Evolutionary conservation across 805 yeast species (phyloP).

Genomic region (Helenozyma rhizophorensis): DNA sequence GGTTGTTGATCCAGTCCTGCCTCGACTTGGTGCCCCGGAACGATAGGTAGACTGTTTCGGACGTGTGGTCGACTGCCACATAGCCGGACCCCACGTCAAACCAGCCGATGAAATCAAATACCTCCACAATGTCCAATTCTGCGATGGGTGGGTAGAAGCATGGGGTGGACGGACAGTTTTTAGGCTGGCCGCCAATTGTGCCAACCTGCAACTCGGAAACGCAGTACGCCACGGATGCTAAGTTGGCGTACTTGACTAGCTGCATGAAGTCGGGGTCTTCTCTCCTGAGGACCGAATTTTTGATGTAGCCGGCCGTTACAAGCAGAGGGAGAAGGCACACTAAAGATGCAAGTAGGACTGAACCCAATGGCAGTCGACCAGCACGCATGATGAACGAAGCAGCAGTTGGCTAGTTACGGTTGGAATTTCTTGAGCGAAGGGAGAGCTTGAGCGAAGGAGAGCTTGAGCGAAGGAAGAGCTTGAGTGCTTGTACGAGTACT

Average conservation of each 20-base stretch:
- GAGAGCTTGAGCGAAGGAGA: too few species aligned
- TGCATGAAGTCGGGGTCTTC: constrained; percentile 16
- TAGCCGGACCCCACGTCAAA: constrained; percentile 53
- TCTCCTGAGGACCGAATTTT: too few species aligned
- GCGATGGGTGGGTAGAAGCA: constrained; percentile 20
- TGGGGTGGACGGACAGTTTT: constrained; percentile 21
- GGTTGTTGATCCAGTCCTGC: constrained; percentile 61
- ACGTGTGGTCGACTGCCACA: constrained; percentile 45
- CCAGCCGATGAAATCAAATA: constrained; percentile 38
- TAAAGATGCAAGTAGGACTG: too few species aligned
- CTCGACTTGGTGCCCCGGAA: constrained; percentile 63
- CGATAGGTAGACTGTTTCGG: constrained; percentile 42
- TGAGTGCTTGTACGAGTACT: too few species aligned
- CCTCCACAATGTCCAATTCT: constrained; percentile 32
- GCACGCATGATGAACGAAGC: too few species aligned
- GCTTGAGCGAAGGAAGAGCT: too few species aligned
- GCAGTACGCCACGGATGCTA: constrained; percentile 37
- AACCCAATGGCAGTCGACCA: too few species aligned
- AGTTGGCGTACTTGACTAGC: constrained; percentile 29
- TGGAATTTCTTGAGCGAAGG: too few species aligned
- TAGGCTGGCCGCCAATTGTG: constrained; percentile 15
- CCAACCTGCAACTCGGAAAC: constrained; percentile 23
- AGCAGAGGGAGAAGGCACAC: too few species aligned
- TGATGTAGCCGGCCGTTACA: too few species aligned
- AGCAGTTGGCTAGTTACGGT: too few species aligned